Evolutionary conservation across 164 flowering plant genomes (phyloP), one percentile per base, ranked within the genome.

Genomic region (Chloranthus sessilifolius): DNA sequence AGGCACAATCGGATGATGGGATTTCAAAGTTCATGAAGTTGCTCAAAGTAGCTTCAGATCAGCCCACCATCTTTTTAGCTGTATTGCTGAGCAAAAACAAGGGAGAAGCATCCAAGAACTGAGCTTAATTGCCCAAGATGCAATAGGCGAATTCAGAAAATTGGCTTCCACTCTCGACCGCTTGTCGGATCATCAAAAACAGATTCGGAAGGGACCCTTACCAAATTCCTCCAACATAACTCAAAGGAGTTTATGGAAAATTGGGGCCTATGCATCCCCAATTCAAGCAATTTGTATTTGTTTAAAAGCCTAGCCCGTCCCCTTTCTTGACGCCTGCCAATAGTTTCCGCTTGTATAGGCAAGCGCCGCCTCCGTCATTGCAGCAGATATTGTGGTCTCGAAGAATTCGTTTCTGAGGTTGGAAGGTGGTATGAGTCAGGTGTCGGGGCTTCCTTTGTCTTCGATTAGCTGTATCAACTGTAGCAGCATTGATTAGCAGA

Each of bases 161-260:
- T 33, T 71, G 36, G 31, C 67, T 20, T 23, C 48, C 7, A 61
- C 67, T 6, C 72, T 71, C 14, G 67, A 66, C 26, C 43, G 40
- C 53, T 45, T 64, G 1, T 43, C 23, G 25, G 5, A 54, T 21
- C 20, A 28, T 29, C n/a, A 27, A 15, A 71, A 64, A 43, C 64
- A 69, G 31, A 68, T 71, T 47, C 64, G 55, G 30, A 60, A 55
- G 44, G 76, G 76, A 36, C 72, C 76, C 14, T 15, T 67, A 50
- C 61, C 56, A 9, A 51, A 54, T 29, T 28, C 52, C 47, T 20
- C 15, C 4, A n/a, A 49, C 30, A 27, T 71, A 39, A 50, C 30
- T 67, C 64, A 9, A 21, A 37, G 2, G 65, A 63, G 55, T 63
- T 67, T 30, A 38, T 64, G 58, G 75, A 61, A n/a, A 45, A 24